Base-by-base conservation (phyloP, 768 basidiomycete species). In the Hericium coralloides region DNA sequence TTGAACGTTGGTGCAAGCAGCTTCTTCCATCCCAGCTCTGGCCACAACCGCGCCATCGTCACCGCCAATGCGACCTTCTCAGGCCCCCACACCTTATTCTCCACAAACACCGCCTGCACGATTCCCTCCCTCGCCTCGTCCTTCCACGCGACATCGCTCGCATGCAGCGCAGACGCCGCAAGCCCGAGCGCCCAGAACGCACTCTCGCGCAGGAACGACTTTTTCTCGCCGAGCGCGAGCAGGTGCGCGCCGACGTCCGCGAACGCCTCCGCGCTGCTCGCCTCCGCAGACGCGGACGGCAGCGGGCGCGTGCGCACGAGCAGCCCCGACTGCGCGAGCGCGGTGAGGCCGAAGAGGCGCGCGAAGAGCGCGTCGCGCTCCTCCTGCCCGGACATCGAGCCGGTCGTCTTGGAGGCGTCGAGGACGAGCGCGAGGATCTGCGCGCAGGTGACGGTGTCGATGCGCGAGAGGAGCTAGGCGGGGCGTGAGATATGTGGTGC, bases 361-460 rank as follows among this genome's bases (percentile, higher is more conserved):
- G 93, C 94, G 67, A 99, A 98, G 52, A 93, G 77, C 51, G 90
- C 72, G 69, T 99, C 95, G 57, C 95, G 84, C 71, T 94, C 90
- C 71, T 98, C 95, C 66, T 93, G 88, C 2, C 93, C 87, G 43
- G 84, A 85, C 83, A 89, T 87, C 14, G 86, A 87, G 38, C 83
- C 83, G 60, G 84, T 80, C 4, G 78, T 74, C 68, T 88, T 84
- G 15, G 90, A 85, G 57, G 80, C 75, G 55, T 89, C 84, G 41
- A 85, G 66, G 43, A 97, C 74, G 38, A 97, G 77, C n/a, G 79
- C 76, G 17, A 93, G 65, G 45, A 97, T 84, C 63, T 92, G 89
- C 0, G 79, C 66, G 65, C 87, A 85, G 14, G 89, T 84, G 49
- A 97, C 78, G 31, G 89, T 91, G 60, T 83, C 74, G 63, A 93